Conservation (phyloP, 495 filamentous ascomycete species). For the Neurospora sp. region DNA sequence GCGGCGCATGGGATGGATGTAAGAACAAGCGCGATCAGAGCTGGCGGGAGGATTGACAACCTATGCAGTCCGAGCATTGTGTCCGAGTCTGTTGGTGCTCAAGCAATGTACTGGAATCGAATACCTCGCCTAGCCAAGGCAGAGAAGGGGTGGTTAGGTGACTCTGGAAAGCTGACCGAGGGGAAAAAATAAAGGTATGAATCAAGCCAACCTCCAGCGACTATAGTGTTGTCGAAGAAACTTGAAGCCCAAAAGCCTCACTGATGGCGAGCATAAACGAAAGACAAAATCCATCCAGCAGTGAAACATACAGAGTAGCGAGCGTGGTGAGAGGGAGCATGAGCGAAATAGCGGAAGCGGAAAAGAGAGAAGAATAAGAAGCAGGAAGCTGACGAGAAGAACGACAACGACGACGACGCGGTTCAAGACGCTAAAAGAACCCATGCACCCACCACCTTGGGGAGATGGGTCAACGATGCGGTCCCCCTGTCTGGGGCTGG, state of each 20-base stretch:
- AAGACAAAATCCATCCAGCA: neutral
- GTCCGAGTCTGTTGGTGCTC: neutral
- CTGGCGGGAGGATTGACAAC: constrained; percentile 8
- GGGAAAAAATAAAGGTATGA: no score
- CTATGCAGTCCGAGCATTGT: constrained; percentile 11
- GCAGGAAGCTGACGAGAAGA: neutral
- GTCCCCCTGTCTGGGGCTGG: neutral
- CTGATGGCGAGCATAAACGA: neutral
- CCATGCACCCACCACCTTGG: neutral
- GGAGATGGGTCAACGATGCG: neutral
- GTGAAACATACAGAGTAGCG: neutral
- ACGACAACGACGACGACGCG: neutral
- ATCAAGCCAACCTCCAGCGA: no score
- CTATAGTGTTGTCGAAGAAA: neutral
- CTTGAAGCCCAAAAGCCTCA: neutral
- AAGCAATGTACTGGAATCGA: neutral
- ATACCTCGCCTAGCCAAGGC: no score
- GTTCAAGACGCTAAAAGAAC: neutral
- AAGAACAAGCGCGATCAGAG: constrained; percentile 23
- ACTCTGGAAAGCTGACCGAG: no score
- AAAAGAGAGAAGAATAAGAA: neutral
- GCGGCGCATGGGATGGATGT: constrained; percentile 12
- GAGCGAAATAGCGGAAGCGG: neutral
- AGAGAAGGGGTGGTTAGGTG: no score
- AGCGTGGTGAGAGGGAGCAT: neutral